These are phyloP conservation scores for Endothia cerciana DNA, from an alignment of 2,329 filamentous ascomycete genomes.

Conservation along the genomic window DNA sequence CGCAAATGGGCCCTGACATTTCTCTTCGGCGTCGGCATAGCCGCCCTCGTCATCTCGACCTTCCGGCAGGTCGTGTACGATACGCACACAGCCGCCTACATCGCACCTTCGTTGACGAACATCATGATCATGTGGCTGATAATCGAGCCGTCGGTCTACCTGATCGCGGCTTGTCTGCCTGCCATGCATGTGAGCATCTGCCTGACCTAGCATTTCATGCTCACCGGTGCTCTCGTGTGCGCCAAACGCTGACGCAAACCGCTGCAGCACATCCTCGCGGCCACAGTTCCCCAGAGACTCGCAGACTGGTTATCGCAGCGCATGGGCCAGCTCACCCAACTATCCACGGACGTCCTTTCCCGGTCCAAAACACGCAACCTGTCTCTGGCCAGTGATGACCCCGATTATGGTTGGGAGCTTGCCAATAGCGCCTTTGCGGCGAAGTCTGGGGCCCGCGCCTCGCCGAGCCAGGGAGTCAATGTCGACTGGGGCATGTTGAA, in stretches of 20 bases:
- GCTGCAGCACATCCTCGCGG: slow-evolving; percentile 19
- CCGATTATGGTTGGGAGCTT: slow-evolving; percentile 15
- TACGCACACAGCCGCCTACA: slow-evolving; percentile 19
- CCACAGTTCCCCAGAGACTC: slow-evolving; percentile 2
- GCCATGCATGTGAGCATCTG: slow-evolving; percentile 24
- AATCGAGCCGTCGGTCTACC: slow-evolving; percentile 25
- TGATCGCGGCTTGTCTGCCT: slow-evolving; percentile 25
- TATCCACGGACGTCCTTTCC: slow-evolving; percentile 8
- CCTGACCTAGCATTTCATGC: not conserved
- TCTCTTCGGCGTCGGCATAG: slow-evolving; percentile 25
- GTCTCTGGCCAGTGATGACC: slow-evolving; percentile 22
- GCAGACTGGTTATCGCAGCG: slow-evolving; percentile 21
- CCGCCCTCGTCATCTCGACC: slow-evolving; percentile 21
- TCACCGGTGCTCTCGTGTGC: not conserved
- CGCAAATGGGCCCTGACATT: slow-evolving; percentile 24
- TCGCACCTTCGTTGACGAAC: slow-evolving; percentile 23
- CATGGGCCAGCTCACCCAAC: slow-evolving; percentile 6
- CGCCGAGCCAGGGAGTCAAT: not conserved
- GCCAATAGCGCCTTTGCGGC: slow-evolving; percentile 6
- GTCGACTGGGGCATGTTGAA: slow-evolving; percentile 15
- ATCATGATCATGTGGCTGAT: slow-evolving; percentile 25
- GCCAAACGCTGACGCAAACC: not conserved
- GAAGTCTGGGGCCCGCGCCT: slow-evolving; percentile 5
- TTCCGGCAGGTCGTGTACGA: slow-evolving; percentile 19
- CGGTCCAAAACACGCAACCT: slow-evolving; percentile 17